Evolutionary conservation across 768 basidiomycete species (phyloP), one percentile per base, ranked within the genome.

Genomic region (Boletellus ananiceps): DNA sequence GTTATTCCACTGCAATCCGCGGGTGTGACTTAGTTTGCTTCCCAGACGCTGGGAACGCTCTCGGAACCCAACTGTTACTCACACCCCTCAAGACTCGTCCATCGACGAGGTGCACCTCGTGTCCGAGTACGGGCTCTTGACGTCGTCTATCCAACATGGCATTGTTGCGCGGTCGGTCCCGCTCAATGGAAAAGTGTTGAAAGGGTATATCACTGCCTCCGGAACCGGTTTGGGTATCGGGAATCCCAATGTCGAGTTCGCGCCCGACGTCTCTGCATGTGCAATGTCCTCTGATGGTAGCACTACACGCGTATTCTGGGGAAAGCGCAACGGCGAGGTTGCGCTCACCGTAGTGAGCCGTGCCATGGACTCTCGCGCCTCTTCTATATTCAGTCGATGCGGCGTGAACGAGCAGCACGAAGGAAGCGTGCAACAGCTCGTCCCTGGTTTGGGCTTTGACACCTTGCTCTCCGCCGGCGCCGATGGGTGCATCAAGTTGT

Each of bases 211-310:
- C 8, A 81, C 87, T 42, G 78, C 84, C 3, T 74, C 80, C 2
- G 82, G 81, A 6, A 71, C 76, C 9, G 75, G 78, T 11, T 55
- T 81, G 15, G 82, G 83, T 2, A 75, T 81, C 44, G 84, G 84
- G 4, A 88, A 89, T 57, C 86, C 85, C 4, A 88, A 88, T 56
- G 77, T 78, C 12, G 86, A 89, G 57, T 84, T 89, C 52, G 74
- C 78, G 1, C 85, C 86, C 2, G 74, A 88, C 44, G 74, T 88
- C 11, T 79, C 83, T 13, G 63, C 74, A 0, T 84, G 83, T 51
- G 68, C 73, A 4, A 66, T 89, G 19, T 58, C 75, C 15, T 83
- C 86, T 0, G 78, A 80, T 21, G 83, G 84, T 4, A 78, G 79
- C 5, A 82, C 82, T 0, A 87, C 79, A 9, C 81, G 79, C 47